phyloP scores from a whole-genome alignment of 345 rosid genomes.

The Citrus maxima region DNA sequence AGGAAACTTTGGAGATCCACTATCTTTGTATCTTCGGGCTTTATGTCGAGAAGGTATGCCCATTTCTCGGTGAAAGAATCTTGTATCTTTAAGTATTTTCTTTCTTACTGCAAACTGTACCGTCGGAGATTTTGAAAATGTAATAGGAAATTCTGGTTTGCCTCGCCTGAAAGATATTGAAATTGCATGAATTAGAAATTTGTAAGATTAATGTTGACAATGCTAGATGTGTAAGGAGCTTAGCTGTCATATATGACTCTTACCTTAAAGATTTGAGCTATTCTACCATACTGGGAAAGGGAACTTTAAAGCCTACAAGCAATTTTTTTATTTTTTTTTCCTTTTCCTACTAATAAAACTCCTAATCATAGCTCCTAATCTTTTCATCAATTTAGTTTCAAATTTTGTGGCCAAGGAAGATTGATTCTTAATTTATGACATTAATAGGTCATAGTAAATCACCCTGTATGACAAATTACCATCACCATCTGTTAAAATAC shows the following conservation, averaged over 20 bases:
- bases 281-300: background rate
- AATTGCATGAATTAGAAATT: background rate
- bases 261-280: background rate
- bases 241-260: background rate
- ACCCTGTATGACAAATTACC: background rate
- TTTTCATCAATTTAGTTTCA: background rate
- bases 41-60: constrained; percentile 89
- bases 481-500: background rate
- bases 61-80: background rate
- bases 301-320: background rate
- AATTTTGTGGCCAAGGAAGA: background rate
- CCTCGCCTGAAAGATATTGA: background rate
- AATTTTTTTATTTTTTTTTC: background rate
- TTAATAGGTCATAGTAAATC: background rate
- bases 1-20: constrained; percentile 91
- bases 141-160: background rate
- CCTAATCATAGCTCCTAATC: background rate
- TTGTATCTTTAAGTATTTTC: background rate
- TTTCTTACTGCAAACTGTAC: background rate
- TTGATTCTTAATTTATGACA: background rate
- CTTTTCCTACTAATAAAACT: background rate
- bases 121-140: background rate
- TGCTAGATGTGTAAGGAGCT: background rate
- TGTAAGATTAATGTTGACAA: background rate
- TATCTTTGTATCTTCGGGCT: constrained; percentile 92